phyloP scores from a whole-genome alignment of 2,329 filamentous ascomycete genomes.

The Mycosphaerella sp. region DNA sequence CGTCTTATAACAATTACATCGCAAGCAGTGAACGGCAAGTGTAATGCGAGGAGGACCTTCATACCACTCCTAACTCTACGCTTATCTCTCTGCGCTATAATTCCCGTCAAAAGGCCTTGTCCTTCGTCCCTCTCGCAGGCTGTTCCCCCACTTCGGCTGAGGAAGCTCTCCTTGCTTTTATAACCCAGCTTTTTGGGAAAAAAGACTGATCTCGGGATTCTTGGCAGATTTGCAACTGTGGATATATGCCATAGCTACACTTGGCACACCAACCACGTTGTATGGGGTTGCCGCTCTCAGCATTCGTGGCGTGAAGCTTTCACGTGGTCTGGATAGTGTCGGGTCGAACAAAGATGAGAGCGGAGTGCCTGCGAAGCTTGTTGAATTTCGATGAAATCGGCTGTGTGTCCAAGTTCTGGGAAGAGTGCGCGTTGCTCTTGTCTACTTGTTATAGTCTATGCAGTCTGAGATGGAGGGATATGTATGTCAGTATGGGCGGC shows the following conservation, averaged over 20 bases:
- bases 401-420: not conserved
- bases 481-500: not conserved
- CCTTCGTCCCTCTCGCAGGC: slow-evolving; percentile 8
- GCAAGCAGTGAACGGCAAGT: too few species aligned
- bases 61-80: too few species aligned
- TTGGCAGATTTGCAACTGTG: slow-evolving; percentile 4
- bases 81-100: too few species aligned
- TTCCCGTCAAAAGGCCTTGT: slow-evolving; percentile 14
- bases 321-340: slow-evolving; percentile 1
- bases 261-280: slow-evolving; percentile 9
- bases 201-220: slow-evolving; percentile 3
- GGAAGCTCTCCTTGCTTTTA: slow-evolving; percentile 8
- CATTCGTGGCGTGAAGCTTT: slow-evolving; percentile 7
- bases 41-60: too few species aligned
- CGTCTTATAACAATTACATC: too few species aligned
- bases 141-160: slow-evolving; percentile 9
- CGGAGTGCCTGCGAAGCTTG: slow-evolving; percentile 3
- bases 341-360: slow-evolving; percentile 11
- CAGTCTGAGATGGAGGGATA: not conserved
- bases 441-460: not conserved
- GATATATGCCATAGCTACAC: slow-evolving; percentile 13
- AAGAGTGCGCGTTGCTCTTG: not conserved
- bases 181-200: slow-evolving; percentile 12
- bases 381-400: too few species aligned
- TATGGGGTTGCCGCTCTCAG: slow-evolving; percentile 10